Percentiles rank a stretch among this genome's conserved stretches.
These are phyloP conservation scores for Amanita polypyramis DNA, from an alignment of 768 basidiomycete genomes.

Conservation along the genomic window DNA sequence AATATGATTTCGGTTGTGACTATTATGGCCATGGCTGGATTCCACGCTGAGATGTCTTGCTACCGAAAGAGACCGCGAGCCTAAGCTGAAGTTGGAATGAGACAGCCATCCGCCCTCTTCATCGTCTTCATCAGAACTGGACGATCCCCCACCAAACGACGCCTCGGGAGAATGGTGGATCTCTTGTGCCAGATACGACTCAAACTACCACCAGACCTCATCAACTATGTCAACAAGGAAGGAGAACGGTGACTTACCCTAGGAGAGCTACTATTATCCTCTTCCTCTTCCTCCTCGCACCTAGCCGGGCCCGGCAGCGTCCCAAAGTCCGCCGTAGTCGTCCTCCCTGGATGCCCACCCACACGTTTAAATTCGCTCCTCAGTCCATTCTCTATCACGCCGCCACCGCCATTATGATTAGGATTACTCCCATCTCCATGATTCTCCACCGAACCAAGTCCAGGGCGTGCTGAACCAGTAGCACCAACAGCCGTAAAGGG, in stretches of 20 bases:
- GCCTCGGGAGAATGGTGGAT: conserved; percentile 48
- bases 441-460: conserved; percentile 1
- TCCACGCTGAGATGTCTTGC: conserved; percentile 21
- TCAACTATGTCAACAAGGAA: conserved; percentile 7
- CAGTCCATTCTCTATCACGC: conserved; percentile 12
- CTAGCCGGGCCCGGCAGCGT: conserved; percentile 29
- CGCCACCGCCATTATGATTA: conserved; percentile 9
- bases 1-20: too few relatives aligned
- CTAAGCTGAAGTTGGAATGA: conserved; percentile 54
- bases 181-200: conserved; percentile 67
- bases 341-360: conserved; percentile 29
- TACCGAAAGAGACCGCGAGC: conserved; percentile 31
- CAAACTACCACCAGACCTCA: conserved; percentile 41
- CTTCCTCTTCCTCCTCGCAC: conserved; percentile 32
- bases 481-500: conserved; percentile 1
- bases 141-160: conserved; percentile 28
- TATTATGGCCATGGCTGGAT: too few relatives aligned
- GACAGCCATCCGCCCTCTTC: conserved; percentile 77
- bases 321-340: conserved; percentile 60
- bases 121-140: conserved; percentile 59
- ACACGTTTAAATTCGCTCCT: conserved; percentile 54
- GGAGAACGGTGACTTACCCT: conserved; percentile 25
- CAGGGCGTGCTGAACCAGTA: neutral
- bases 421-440: too few relatives aligned
- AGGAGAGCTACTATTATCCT: conserved; percentile 30